Percentiles rank a stretch among this genome's conserved stretches.
These are phyloP conservation scores for Euclidium syriacum DNA, from an alignment of 345 rosid species.

Conservation along the genomic window DNA sequence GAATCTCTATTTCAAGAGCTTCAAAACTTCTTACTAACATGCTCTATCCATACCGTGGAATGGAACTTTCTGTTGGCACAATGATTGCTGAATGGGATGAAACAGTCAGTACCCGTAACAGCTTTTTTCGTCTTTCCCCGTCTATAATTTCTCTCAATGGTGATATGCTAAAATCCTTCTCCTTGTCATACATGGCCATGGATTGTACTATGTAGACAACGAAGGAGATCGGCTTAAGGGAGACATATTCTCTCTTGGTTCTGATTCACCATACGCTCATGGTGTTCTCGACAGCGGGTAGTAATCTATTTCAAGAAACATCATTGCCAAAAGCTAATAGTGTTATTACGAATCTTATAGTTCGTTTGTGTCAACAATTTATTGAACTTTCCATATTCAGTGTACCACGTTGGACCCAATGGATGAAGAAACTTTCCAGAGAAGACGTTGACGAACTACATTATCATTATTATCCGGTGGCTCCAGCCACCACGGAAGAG, in stretches of 20 bases:
- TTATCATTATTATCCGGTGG: conserved; percentile 63
- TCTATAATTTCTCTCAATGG: neutral
- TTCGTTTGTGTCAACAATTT: conserved; percentile 20
- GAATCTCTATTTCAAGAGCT: conserved; percentile 94
- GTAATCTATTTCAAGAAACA: neutral
- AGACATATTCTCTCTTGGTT: conserved; percentile 83
- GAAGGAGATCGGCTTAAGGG: conserved; percentile 97
- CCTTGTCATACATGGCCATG: conserved; percentile 61
- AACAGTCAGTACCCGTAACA: conserved; percentile 43
- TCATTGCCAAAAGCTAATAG: neutral
- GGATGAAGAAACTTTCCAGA: conserved; percentile 90
- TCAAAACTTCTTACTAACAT: conserved; percentile 92
- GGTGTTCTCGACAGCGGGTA: conserved; percentile 94
- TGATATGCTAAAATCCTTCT: neutral
- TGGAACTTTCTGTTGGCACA: conserved; percentile 95
- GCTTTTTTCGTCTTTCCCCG: neutral
- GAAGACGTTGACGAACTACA: conserved; percentile 93
- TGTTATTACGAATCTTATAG: no score
- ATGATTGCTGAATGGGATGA: conserved; percentile 99
- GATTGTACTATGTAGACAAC: conserved; percentile 89
- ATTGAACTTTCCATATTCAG: conserved; percentile 31
- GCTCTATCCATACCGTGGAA: conserved; percentile 86
- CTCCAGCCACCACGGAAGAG: conserved; percentile 56
- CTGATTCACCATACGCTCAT: conserved; percentile 98
- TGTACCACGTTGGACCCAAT: conserved; percentile 76